Evolutionary conservation across 176 grass and related monocot species (phyloP).

Genomic region (Paspalum vaginatum): DNA sequence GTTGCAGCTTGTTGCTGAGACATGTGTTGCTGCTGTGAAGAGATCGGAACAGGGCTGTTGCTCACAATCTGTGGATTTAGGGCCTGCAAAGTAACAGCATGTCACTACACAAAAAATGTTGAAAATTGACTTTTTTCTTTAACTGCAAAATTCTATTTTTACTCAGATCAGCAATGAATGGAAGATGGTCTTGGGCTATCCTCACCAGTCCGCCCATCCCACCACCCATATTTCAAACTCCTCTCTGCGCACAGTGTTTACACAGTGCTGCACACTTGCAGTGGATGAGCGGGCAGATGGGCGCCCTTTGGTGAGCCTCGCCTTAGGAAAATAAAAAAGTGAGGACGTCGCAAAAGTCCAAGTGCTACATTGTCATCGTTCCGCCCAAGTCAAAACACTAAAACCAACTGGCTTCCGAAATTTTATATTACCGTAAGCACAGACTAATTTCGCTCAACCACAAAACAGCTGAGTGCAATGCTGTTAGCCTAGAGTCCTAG

Average conservation of each 20-base stretch:
- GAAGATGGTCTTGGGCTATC: background rate
- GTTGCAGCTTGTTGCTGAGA: constrained; percentile 62
- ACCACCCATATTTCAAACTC: too few species aligned
- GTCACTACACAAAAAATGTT: background rate
- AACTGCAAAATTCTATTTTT: background rate
- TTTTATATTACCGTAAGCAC: background rate
- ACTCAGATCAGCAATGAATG: background rate
- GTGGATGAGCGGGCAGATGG: too few species aligned
- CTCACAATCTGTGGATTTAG: constrained; percentile 48
- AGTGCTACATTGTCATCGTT: background rate
- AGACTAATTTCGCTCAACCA: background rate
- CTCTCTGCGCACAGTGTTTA: too few species aligned
- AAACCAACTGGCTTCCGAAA: background rate
- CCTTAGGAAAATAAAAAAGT: background rate
- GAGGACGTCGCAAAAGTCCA: background rate
- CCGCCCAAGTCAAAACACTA: background rate
- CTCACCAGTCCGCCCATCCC: too few species aligned
- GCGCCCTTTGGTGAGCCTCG: too few species aligned
- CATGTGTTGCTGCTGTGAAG: constrained; percentile 61
- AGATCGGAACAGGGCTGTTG: constrained; percentile 43
- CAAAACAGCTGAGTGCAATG: background rate
- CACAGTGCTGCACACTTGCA: too few species aligned
- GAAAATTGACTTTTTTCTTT: background rate
- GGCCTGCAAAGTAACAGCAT: constrained; percentile 39
- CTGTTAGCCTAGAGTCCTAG: too few species aligned